Percentiles rank a stretch among this genome's conserved stretches.
These are phyloP conservation scores for Clarireedia paspali DNA, from an alignment of 2,329 filamentous ascomycete genomes.

Conservation along the genomic window DNA sequence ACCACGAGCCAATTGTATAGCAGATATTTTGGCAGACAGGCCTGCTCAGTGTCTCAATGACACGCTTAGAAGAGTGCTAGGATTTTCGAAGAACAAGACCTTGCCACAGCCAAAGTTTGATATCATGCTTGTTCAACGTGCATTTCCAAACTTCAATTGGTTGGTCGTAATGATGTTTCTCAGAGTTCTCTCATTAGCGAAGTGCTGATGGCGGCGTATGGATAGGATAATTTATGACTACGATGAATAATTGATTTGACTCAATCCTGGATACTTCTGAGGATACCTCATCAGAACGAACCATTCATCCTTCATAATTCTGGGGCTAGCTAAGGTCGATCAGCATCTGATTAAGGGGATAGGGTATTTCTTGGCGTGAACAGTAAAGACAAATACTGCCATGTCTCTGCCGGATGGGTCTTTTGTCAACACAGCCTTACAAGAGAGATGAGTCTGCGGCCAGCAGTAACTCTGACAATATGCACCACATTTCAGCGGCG, in stretches of 20 bases:
- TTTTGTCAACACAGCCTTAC: slow-evolving; percentile 7
- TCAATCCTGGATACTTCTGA: neutral
- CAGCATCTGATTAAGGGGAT: neutral
- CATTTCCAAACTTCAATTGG: neutral
- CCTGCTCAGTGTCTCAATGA: too few species aligned
- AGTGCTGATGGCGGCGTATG: neutral
- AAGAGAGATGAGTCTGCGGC: neutral
- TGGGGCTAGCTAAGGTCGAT: neutral
- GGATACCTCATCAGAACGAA: neutral
- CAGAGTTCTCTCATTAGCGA: neutral
- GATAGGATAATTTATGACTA: neutral
- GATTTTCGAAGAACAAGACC: neutral
- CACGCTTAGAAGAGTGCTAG: neutral
- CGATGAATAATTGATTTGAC: neutral
- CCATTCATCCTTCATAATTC: neutral
- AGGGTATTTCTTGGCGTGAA: neutral
- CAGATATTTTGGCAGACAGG: too few species aligned
- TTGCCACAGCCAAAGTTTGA: neutral
- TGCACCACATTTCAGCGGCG: neutral
- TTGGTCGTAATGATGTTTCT: neutral
- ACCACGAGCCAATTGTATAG: neutral
- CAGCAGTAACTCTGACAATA: neutral
- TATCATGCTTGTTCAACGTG: neutral
- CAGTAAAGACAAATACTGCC: neutral
- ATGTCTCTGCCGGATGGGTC: neutral